Evolutionary conservation across 495 filamentous ascomycete species (phyloP).

Genomic region (Hypomontagnella monticulosa): DNA sequence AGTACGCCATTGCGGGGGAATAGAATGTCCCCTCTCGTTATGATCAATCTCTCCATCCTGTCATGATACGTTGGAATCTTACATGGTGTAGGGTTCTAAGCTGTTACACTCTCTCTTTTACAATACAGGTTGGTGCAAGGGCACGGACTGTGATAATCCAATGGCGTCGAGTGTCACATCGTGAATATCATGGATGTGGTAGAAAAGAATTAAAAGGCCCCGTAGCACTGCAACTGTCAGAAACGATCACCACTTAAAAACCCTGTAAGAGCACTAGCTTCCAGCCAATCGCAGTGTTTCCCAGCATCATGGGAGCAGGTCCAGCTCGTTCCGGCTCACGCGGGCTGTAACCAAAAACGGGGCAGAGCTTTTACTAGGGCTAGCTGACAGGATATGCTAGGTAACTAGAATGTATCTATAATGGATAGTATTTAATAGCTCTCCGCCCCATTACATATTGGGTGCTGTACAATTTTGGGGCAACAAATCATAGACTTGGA

Average conservation of each 20-base stretch:
- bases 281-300: slow-evolving; percentile 28
- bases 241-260: slow-evolving; percentile 29
- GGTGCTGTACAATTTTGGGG: not conserved
- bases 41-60: too few relatives aligned
- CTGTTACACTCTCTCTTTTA: not conserved
- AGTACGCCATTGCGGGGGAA: slow-evolving; percentile 15
- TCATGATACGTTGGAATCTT: too few relatives aligned
- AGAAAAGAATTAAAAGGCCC: slow-evolving; percentile 10
- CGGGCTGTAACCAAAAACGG: slow-evolving; percentile 32
- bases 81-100: too few relatives aligned
- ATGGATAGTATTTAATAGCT: too few relatives aligned
- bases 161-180: slow-evolving; percentile 32
- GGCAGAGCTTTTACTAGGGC: slow-evolving; percentile 11
- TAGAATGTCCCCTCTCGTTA: not conserved
- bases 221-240: slow-evolving; percentile 36
- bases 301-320: slow-evolving; percentile 32
- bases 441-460: not conserved
- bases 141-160: slow-evolving; percentile 18
- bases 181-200: not conserved
- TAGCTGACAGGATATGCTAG: slow-evolving; percentile 2
- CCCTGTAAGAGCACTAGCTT: slow-evolving; percentile 20
- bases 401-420: too few relatives aligned
- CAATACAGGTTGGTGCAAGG: slow-evolving; percentile 5
- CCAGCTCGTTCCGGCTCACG: slow-evolving; percentile 30
- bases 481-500: slow-evolving; percentile 13